A percentile compares a stretch with the other conserved stretches of the same genome.
phyloP scores from a whole-genome alignment of 192 early-diverging fungal genomes.

The Dispira simplex region DNA sequence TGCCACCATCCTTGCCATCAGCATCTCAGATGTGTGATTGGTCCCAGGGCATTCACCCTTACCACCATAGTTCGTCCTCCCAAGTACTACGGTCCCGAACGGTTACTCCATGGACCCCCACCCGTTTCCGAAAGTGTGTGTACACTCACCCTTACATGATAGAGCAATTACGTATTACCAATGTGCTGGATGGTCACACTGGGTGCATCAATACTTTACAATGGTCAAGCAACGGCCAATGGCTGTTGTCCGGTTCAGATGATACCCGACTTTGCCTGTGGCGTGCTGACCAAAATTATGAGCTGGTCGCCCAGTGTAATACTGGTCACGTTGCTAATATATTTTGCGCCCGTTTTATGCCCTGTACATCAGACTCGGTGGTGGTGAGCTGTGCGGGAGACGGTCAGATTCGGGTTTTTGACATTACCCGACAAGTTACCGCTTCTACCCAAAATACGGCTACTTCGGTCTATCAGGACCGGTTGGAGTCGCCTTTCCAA shows the following conservation, averaged over 20 bases:
- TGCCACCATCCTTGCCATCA: too few relatives aligned
- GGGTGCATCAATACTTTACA: conserved; percentile 28
- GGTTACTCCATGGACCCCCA: background rate
- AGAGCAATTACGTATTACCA: conserved; percentile 14
- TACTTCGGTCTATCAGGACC: background rate
- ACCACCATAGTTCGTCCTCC: too few relatives aligned
- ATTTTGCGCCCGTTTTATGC: conserved; percentile 58
- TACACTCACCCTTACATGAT: conserved; percentile 5
- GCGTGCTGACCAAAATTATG: conserved; percentile 26
- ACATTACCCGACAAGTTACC: conserved; percentile 14
- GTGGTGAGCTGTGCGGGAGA: conserved; percentile 50
- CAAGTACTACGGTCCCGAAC: too few relatives aligned
- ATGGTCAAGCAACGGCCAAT: conserved; percentile 36
- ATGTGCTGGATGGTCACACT: conserved; percentile 21
- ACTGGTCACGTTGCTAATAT: conserved; percentile 64
- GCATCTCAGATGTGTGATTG: too few relatives aligned
- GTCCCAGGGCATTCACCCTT: too few relatives aligned
- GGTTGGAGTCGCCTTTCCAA: conserved; percentile 14
- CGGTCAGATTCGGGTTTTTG: conserved; percentile 36
- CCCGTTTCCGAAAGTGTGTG: background rate
- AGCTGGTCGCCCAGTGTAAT: conserved; percentile 17
- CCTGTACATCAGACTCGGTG: conserved; percentile 32
- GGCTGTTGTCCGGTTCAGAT: conserved; percentile 42
- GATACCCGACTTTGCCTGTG: conserved; percentile 39
- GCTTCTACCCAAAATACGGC: background rate